Base-by-base conservation (phyloP, 2,329 filamentous ascomycete species). In the Chaetomiaceae sp. region DNA sequence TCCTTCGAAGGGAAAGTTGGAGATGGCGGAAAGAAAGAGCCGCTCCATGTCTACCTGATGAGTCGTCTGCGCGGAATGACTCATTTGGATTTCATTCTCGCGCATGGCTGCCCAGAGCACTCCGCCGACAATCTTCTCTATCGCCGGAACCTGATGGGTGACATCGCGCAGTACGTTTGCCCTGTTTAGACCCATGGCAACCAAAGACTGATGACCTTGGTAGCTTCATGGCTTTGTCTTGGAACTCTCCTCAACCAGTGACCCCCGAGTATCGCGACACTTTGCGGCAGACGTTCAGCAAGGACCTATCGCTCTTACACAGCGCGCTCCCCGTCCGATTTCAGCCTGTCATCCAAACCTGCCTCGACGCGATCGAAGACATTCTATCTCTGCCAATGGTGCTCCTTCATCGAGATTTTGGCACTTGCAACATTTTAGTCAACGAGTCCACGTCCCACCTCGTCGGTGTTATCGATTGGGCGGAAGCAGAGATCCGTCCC, bases 401-500 rank as follows among this genome's bases (percentile, higher is more conserved):
- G 5, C 65, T 74, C 16, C 62, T 71, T 2, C 69, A 74, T 52
- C 58, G 60, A 53, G 69, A 73, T 48, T 71, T 75, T 57, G 59
- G 66, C 20, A 30, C 48, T 25, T 68, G 60, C 61, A 75, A 75
- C 53, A 68, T 74, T 36, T 64, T 74, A 9, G 71, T 75, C 5
- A 63, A 73, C 36, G 61, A 69, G 25, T 46, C 13, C 38, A 60
- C 68, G 29, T 72, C 65, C 59, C 66, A 69, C 58, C 54, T 75
- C 3, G 61, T 62, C 29, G 71, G 71, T 2, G 69, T 74, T 7
- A 63, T 75, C 50, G 70, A 73, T 62, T 75, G 68, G 71, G 67
- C 71, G 1, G 69, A 74, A 58, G 67, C 71, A 3, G 62, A 67
- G 43, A 64, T 73, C 23, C 48, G 64, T n/a, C 69, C 71, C 7